phyloP scores from a whole-genome alignment of 495 filamentous ascomycete species.

The Penicillium parvum region DNA sequence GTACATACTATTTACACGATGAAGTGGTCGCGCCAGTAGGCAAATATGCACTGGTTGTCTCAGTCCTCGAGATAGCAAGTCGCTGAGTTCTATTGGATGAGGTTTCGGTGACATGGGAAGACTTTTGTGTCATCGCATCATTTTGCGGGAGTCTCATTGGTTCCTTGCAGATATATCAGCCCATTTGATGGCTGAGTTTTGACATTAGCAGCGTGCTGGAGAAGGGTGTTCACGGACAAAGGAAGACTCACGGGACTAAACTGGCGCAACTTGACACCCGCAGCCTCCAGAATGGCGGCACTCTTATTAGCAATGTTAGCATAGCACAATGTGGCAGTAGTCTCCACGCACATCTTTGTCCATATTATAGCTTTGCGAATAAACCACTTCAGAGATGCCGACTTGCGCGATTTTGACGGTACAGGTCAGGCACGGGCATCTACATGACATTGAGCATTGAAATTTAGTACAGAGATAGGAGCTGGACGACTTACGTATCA shows the following conservation, averaged over 20 bases:
- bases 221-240: background rate
- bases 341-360: conserved; percentile 54
- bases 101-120: no score
- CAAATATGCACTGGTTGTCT: no score
- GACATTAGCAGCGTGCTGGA: conserved; percentile 8
- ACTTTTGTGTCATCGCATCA: no score
- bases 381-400: conserved; percentile 92
- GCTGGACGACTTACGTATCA: conserved; percentile 72
- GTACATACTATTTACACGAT: background rate
- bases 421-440: conserved; percentile 95
- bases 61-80: no score
- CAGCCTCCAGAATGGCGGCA: conserved; percentile 69
- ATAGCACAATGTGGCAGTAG: background rate
- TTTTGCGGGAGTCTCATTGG: background rate
- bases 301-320: conserved; percentile 44
- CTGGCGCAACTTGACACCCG: conserved; percentile 73
- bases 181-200: conserved; percentile 48
- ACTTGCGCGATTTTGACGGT: conserved; percentile 97
- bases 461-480: no score
- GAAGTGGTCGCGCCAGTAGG: background rate
- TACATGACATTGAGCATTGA: no score
- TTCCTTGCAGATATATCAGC: conserved; percentile 39
- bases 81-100: no score
- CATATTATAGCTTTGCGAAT: conserved; percentile 89
- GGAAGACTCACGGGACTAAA: conserved; percentile 65